phyloP scores from a whole-genome alignment of 805 yeast species.

The Candida lessepsii region DNA sequence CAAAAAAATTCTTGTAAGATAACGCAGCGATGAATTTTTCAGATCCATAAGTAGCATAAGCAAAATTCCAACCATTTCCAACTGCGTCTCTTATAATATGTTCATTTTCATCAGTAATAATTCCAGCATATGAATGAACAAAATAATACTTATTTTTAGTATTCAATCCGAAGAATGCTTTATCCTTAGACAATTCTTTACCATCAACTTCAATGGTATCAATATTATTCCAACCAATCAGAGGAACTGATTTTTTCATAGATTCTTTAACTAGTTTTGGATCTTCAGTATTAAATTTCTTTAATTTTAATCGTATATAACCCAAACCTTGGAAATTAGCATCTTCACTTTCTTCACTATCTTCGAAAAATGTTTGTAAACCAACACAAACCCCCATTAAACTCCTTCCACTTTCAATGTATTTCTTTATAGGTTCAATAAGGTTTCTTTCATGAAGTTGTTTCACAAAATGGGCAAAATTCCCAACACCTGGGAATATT shows the following conservation, averaged over 20 bases:
- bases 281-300: slow-evolving; percentile 53
- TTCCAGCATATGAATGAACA: slow-evolving; percentile 91
- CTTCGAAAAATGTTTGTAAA: slow-evolving; percentile 75
- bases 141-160: slow-evolving; percentile 78
- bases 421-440: slow-evolving; percentile 60
- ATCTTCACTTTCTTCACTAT: slow-evolving; percentile 69
- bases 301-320: slow-evolving; percentile 44
- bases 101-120: slow-evolving; percentile 38
- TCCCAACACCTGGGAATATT: slow-evolving; percentile 96
- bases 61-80: slow-evolving; percentile 66
- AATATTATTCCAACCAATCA: slow-evolving; percentile 90
- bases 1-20: slow-evolving; percentile 73
- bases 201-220: slow-evolving; percentile 24
- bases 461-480: slow-evolving; percentile 88
- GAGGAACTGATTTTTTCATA: slow-evolving; percentile 80
- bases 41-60: slow-evolving; percentile 69
- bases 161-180: slow-evolving; percentile 58
- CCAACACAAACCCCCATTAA: slow-evolving; percentile 99
- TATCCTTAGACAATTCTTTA: slow-evolving; percentile 21
- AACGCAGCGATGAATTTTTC: slow-evolving; percentile 84
- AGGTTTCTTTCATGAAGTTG: slow-evolving; percentile 62
- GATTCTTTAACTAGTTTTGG: slow-evolving; percentile 23
- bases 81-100: slow-evolving; percentile 27
- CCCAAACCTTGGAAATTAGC: slow-evolving; percentile 59
- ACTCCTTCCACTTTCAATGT: slow-evolving; percentile 75